Evolutionary conservation across 495 filamentous ascomycete genomes (phyloP), one percentile per base, ranked within the genome.

Genomic region (Podospora comata): DNA sequence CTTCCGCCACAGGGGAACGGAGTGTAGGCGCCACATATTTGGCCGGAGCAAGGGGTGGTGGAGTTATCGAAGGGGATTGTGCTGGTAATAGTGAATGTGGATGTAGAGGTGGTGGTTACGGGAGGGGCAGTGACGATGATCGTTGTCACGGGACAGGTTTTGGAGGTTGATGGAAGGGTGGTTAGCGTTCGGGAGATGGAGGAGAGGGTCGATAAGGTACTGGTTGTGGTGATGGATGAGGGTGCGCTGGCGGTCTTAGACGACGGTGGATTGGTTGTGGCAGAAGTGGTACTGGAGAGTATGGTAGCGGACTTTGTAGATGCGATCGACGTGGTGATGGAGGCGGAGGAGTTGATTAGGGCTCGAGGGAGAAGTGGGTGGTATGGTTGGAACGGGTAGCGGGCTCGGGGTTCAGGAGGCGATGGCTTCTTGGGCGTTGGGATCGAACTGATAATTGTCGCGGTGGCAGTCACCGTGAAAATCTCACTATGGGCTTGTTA

Each of bases 1-100:
- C 18, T 68, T 34, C 56, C 23, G 55, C 9, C 9, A n/a, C 55
- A 58, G 18, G 55, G 19, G n/a, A 15, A 58, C 0, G 55, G 55
- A 13, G 66, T 68, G 61, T 68, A 68, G 18, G 60, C 60, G 11
- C 53, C 66, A 19, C 66, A 68, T 1, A 6, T 59, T 26, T 58
- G 55, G 55, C 55, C 55, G 3, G 55, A 15, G n/a, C 55, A 58
- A 58, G 55, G 55, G n/a, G n/a, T 7, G 1, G 55, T 58, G 23
- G 55, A 20, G 55, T 58, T 58, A 26, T 58, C 23, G 2, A 7
- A 26, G 15, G n/a, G 23, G 55, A 58, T 26, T 9, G 55, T 58
- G n/a, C 9, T 58, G 18, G 55, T 58, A 4, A 26, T 2, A 58
- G 23, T 20, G 16, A 58, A 5, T 20, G 55, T 58, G 55, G 55